A percentile compares a stretch with the other conserved stretches of the same genome.
Evolutionary conservation across 1,139 yeast species (phyloP).

Genomic region (Saccharomyces hybrid): DNA sequence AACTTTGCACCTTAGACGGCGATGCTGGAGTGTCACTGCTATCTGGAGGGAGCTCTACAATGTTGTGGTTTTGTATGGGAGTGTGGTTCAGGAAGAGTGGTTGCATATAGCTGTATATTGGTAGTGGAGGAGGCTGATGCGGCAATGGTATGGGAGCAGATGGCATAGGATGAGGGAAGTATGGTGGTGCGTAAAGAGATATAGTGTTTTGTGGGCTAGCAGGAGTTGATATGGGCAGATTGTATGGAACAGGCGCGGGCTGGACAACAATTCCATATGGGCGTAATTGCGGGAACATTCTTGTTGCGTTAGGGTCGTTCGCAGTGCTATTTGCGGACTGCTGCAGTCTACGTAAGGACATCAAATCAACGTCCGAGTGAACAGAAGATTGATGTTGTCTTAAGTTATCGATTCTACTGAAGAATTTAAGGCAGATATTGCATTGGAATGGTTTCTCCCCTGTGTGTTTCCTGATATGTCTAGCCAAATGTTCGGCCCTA

Average conservation of each 20-base stretch:
- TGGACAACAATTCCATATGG: not conserved
- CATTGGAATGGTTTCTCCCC: slow-evolving; percentile 94
- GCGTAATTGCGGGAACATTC: not conserved
- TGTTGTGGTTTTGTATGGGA: not conserved
- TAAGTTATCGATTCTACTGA: slow-evolving; percentile 78
- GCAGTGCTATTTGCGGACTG: not conserved
- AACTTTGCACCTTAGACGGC: not conserved
- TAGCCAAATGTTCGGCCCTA: slow-evolving; percentile 80
- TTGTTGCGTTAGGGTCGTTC: not conserved
- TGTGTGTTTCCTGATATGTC: slow-evolving; percentile 89
- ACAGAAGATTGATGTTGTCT: slow-evolving; percentile 92
- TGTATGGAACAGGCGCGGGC: not conserved
- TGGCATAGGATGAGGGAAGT: not conserved
- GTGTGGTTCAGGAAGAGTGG: not conserved
- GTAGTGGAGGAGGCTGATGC: not conserved
- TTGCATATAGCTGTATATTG: not conserved
- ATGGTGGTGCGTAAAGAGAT: not conserved
- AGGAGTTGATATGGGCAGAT: not conserved
- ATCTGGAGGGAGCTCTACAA: not conserved
- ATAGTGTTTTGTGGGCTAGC: not conserved
- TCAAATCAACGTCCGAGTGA: slow-evolving; percentile 43
- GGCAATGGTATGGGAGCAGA: not conserved
- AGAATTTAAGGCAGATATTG: slow-evolving; percentile 69
- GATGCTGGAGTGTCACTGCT: not conserved
- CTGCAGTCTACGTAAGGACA: not conserved